Evolutionary conservation across 2,329 filamentous ascomycete species (phyloP), one percentile per base, ranked within the genome.

Genomic region (Raffaelea arxii): DNA sequence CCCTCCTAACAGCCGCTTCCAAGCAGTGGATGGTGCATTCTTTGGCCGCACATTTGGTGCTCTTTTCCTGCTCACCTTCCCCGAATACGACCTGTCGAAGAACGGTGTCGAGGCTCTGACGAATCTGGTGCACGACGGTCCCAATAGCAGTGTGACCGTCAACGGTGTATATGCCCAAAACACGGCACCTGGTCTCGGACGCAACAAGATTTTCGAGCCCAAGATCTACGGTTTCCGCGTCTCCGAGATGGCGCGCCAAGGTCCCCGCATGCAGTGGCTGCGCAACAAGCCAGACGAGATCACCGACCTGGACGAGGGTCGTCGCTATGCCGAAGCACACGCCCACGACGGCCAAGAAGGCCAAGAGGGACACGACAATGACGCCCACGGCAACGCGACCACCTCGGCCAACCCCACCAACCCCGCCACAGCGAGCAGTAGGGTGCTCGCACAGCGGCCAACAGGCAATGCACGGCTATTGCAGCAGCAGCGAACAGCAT

Each of bases 31-130:
- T 56, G 92, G 92, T 45, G 92, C 92, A 41, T 98, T 97, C 71
- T 98, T 98, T 60, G 92, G 92, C 41, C 91, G 92, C 46, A 98
- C 92, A 0, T 98, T 98, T 63, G 90, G 90, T 51, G 89, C 89
- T 40, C 80, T 98, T 49, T 98, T 98, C 70, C 88, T 98, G 63
- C 91, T 98, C 72, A 98, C 91, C 35, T 98, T 97, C 65, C 91
- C 92, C 30, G 92, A 98, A 61, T 85, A 96, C 60, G 89, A 96
- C 56, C 80, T 97, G 49, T 82, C 82, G 25, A 82, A 84, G 58
- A 80, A 80, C 56, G 82, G 82, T 47, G 69, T 72, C 46, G 76
- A 83, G 43, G 68, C 75, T n/a, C 66, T 84, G 16, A 63, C 65
- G 52, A 56, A 55, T 53, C 32, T 56, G 54, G n/a, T 50, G 46